These are phyloP conservation scores for Asterochloris erici DNA, from an alignment of 139 green algal species.

Conservation along the genomic window DNA sequence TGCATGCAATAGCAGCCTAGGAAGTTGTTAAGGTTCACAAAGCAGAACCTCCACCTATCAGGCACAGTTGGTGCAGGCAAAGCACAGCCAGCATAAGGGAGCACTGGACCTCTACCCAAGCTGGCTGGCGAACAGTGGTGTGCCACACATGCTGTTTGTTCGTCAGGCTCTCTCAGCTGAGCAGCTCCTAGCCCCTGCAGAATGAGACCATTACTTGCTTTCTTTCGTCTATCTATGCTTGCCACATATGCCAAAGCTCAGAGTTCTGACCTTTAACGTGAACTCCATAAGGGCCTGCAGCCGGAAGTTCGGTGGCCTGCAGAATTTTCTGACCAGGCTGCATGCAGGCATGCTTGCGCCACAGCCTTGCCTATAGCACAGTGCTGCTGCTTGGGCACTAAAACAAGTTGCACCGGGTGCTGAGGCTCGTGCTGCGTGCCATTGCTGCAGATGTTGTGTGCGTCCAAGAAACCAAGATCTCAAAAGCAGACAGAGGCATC, in stretches of 20 bases:
- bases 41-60: too few species aligned
- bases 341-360: background rate
- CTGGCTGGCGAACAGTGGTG: too few species aligned
- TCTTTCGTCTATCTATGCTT: background rate
- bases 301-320: slow-evolving; percentile 15
- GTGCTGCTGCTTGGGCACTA: background rate
- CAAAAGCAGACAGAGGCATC: slow-evolving; percentile 29
- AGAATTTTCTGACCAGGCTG: slow-evolving; percentile 8
- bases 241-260: background rate
- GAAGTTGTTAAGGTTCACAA: too few species aligned
- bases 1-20: too few species aligned
- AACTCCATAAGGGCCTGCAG: slow-evolving; percentile 24
- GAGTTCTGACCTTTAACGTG: slow-evolving; percentile 34
- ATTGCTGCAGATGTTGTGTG: slow-evolving; percentile 34
- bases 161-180: too few species aligned
- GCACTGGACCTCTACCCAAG: too few species aligned
- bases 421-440: background rate
- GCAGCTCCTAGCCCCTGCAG: too few species aligned
- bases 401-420: background rate
- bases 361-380: background rate
- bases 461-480: slow-evolving; percentile 59
- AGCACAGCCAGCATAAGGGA: too few species aligned
- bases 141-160: too few species aligned
- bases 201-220: background rate
- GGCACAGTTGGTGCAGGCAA: too few species aligned